These are phyloP conservation scores for Zarea fungicola DNA, from an alignment of 2,329 filamentous ascomycete genomes.

Conservation along the genomic window DNA sequence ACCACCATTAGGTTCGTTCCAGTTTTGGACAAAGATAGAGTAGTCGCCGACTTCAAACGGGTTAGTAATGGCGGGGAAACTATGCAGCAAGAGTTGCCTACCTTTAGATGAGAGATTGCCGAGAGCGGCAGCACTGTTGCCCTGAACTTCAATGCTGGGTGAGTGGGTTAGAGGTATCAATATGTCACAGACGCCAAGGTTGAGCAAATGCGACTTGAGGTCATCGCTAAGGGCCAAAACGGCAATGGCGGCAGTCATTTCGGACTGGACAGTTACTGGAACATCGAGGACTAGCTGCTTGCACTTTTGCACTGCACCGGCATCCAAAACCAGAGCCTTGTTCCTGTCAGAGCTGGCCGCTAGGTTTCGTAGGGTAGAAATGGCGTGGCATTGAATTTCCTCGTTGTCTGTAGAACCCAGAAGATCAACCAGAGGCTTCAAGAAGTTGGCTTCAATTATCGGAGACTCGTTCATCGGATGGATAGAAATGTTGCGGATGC, in stretches of 20 bases:
- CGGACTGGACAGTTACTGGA: constrained; percentile 89
- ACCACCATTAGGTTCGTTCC: constrained; percentile 85
- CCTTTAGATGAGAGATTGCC: constrained; percentile 97
- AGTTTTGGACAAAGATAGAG: constrained; percentile 90
- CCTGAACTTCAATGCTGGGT: constrained; percentile 94
- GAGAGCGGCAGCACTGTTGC: constrained; percentile 92
- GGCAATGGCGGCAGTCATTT: constrained; percentile 99
- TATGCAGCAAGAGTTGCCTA: constrained; percentile 34
- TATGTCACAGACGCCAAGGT: constrained; percentile 91
- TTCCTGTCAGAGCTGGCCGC: constrained; percentile 96
- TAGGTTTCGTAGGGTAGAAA: constrained; percentile 91
- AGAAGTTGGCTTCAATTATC: constrained; percentile 95
- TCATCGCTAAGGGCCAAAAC: constrained; percentile 94
- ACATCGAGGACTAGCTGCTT: constrained; percentile 94
- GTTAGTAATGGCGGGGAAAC: constrained; percentile 11
- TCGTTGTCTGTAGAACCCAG: constrained; percentile 95
- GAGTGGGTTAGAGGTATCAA: constrained; percentile 93
- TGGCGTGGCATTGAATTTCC: constrained; percentile 98
- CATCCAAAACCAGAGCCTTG: constrained; percentile 95
- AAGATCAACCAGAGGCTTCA: constrained; percentile 88
- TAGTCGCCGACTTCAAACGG: constrained; percentile 76
- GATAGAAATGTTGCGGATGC: constrained; percentile 98
- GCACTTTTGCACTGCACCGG: constrained; percentile 96
- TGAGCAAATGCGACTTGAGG: constrained; percentile 84
- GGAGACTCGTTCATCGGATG: constrained; percentile 96